Base-by-base conservation (phyloP, 495 filamentous ascomycete genomes). In the Thermochaetoides thermophila region DNA sequence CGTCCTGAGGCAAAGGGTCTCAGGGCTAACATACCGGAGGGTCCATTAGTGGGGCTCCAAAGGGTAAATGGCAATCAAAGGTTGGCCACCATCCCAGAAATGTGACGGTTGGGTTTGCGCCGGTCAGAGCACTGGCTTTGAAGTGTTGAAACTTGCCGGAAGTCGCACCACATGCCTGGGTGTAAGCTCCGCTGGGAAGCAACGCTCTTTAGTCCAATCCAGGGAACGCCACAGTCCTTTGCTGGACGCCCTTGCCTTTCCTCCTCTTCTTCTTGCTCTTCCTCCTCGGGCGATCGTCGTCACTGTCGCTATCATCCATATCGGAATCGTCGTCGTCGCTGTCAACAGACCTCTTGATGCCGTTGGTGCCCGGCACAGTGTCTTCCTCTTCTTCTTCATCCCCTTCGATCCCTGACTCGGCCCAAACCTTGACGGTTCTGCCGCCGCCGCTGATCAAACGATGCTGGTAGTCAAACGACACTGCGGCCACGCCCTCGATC, bases 381-480 rank as follows among this genome's bases (percentile, higher is more conserved):
- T 64, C 61, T 17, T 66, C 65, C 9, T 57, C 55, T 4, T 50
- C 60, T 14, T 55, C 59, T 5, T 61, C 46, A 2, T 46, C 56
- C 9, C 65, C 66, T 4, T 53, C 56, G 8, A 49, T 53, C 2
- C 46, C 56, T 16, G 52, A 50, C 13, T 55, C 56, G 19, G 59
- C 60, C 85, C 85, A 95, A 7, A 95, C 75, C 59, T 93, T 93
- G 42, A 95, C 67, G 0, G 73, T 64, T 45, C 68, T 67, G 3
- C 85, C 85, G 32, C 85, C 85, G 23, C 82, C 85, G 51, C 75
- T 85, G 32, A 93, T 79, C 70, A 95, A 71, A 31, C 84, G 68
- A 32, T 84, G 78, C 29, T 75, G 73, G 29, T 78, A 77, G 54
- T 92, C 84, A 43, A 91, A 91, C 13, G 71, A 78, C 10, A 95